Percentiles rank a stretch among this genome's conserved stretches.
These are phyloP conservation scores for Arabidopsis lyrata DNA, from an alignment of 441 rosid genomes.

Conservation along the genomic window DNA sequence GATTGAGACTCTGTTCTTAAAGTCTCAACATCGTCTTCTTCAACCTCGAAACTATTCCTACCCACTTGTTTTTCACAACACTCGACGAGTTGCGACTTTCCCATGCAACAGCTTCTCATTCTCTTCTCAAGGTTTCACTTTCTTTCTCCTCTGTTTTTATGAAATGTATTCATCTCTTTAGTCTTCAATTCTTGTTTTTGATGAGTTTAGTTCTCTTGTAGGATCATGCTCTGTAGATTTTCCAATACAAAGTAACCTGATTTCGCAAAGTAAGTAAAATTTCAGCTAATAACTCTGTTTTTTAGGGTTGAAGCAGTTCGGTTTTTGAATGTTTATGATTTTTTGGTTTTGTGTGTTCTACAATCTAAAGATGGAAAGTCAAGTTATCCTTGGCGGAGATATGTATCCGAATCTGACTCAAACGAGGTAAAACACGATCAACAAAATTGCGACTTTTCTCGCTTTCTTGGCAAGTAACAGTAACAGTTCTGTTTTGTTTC, in stretches of 20 bases:
- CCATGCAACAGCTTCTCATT: conserved; percentile 7
- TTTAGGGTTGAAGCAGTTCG: not conserved
- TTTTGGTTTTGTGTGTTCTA: not conserved
- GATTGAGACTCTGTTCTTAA: conserved; percentile 36
- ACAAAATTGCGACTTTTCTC: not conserved
- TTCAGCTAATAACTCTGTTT: conserved; percentile 6
- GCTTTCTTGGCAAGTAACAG: conserved; percentile 40
- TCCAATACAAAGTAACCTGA: conserved; percentile 13
- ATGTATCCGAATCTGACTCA: conserved; percentile 34
- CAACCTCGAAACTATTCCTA: conserved; percentile 26
- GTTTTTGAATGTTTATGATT: not conserved
- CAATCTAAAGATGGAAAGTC: conserved; percentile 28
- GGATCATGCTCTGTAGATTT: conserved; percentile 27
- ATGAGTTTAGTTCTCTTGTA: conserved; percentile 3
- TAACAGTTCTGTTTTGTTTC: conserved; percentile 41
- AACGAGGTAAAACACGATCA: conserved; percentile 35
- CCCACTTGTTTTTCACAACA: not conserved
- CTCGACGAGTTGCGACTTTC: conserved; percentile 25
- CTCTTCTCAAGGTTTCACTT: conserved; percentile 36
- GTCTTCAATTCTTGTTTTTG: conserved; percentile 5
- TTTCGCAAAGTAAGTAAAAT: conserved; percentile 25
- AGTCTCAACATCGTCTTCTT: conserved; percentile 39
- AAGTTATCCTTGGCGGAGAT: conserved; percentile 22
- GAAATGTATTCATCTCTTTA: not conserved
- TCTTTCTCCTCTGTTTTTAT: conserved; percentile 3